Conservation (phyloP, 2,329 filamentous ascomycete genomes). For the Scorias spongiosa region DNA sequence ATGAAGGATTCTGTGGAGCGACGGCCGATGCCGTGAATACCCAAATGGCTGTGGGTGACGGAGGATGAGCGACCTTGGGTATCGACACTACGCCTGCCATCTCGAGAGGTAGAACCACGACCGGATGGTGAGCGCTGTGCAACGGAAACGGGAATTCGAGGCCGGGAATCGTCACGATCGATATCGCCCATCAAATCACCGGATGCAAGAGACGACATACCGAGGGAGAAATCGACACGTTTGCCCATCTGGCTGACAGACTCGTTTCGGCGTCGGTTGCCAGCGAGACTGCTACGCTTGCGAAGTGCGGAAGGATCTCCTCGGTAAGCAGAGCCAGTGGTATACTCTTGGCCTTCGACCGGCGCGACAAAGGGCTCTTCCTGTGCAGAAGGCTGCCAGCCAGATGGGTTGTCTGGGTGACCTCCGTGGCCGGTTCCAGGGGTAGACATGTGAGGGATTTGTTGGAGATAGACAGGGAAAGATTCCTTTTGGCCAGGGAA, state of each 20-base stretch:
- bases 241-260: slow-evolving; percentile 43
- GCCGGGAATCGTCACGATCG: slow-evolving; percentile 27
- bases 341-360: slow-evolving; percentile 7
- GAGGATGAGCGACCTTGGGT: slow-evolving; percentile 7
- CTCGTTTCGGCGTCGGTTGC: slow-evolving; percentile 37
- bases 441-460: slow-evolving; percentile 31
- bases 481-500: slow-evolving; percentile 52
- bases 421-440: slow-evolving; percentile 27
- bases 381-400: slow-evolving; percentile 7
- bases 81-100: slow-evolving; percentile 11
- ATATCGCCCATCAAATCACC: slow-evolving; percentile 49
- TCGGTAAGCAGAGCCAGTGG: slow-evolving; percentile 5
- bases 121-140: slow-evolving; percentile 21
- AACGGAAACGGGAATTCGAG: slow-evolving; percentile 28
- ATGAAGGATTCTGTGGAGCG: slow-evolving; percentile 13
- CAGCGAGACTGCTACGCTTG: slow-evolving; percentile 33
- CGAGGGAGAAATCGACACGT: slow-evolving; percentile 56
- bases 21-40: slow-evolving; percentile 13
- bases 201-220: slow-evolving; percentile 42
- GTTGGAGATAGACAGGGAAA: slow-evolving; percentile 50
- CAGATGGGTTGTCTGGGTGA: slow-evolving; percentile 29
- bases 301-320: slow-evolving; percentile 12
- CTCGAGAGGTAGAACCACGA: slow-evolving; percentile 9
- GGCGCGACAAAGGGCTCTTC: slow-evolving; percentile 27
- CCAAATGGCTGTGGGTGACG: slow-evolving; percentile 13